These are phyloP conservation scores for Jamesozyma gamospora DNA, from an alignment of 805 yeast genomes.

Conservation along the genomic window DNA sequence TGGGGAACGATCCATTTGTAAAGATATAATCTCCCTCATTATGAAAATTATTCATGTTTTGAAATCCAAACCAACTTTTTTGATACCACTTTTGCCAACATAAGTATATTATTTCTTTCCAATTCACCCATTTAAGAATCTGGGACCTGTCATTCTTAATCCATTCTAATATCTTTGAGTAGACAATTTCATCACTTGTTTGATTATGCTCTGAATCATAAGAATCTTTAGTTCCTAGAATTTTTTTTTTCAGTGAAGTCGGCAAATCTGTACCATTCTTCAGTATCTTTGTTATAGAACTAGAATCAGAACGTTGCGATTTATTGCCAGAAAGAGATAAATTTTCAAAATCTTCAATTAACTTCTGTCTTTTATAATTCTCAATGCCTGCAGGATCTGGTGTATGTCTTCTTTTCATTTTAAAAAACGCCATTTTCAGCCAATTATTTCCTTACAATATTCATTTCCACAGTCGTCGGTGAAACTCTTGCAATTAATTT, in stretches of 20 bases:
- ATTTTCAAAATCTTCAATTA: constrained; percentile 27
- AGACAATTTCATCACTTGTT: constrained; percentile 9
- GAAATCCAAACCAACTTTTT: constrained; percentile 1
- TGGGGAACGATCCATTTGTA: too few species aligned
- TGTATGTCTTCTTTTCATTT: constrained; percentile 22
- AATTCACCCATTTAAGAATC: constrained; percentile 23
- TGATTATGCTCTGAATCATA: background rate
- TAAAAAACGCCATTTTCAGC: constrained; percentile 8
- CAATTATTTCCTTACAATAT: background rate
- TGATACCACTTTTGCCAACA: constrained; percentile 28
- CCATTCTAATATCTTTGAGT: constrained; percentile 18
- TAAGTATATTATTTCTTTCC: constrained; percentile 11
- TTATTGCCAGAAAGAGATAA: constrained; percentile 13
- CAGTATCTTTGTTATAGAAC: constrained; percentile 2
- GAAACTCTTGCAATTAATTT: too few species aligned
- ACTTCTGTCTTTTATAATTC: constrained; percentile 27
- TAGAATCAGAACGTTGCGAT: too few species aligned
- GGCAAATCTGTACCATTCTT: constrained; percentile 7
- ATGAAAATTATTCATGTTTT: background rate
- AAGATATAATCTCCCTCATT: constrained; percentile 4
- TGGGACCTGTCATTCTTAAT: constrained; percentile 21
- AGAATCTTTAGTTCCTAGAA: background rate
- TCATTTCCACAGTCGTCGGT: background rate
- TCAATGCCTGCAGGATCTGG: constrained; percentile 19
- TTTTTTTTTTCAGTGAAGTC: constrained; percentile 3